Conservation (phyloP, 768 basidiomycete genomes). For the Macrolepiota albuminosa region DNA sequence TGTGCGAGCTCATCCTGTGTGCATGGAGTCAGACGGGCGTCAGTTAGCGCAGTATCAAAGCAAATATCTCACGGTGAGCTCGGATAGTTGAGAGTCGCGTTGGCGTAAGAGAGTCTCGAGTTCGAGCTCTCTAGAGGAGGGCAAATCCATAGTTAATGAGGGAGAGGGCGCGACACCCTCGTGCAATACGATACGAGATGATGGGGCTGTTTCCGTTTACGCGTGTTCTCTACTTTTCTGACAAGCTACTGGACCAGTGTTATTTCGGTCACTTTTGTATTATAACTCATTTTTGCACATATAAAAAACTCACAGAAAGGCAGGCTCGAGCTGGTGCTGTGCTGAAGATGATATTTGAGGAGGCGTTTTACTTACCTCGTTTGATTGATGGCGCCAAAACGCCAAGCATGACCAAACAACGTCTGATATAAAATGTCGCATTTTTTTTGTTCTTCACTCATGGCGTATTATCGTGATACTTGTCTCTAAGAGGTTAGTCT, state of each 20-base stretch:
- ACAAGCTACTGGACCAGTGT: background rate
- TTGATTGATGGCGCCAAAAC: constrained; percentile 8
- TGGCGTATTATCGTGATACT: background rate
- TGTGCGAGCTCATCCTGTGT: constrained; percentile 70
- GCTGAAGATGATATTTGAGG: background rate
- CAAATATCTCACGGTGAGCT: constrained; percentile 58
- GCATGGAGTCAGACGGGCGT: constrained; percentile 12
- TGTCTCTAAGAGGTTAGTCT: constrained; percentile 19
- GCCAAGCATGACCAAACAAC: constrained; percentile 16
- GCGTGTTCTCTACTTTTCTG: background rate
- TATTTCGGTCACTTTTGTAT: background rate
- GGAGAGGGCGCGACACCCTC: constrained; percentile 7
- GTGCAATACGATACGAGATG: constrained; percentile 1
- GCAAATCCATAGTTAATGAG: constrained; percentile 53
- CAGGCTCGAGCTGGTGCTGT: background rate
- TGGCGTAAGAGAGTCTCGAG: constrained; percentile 75
- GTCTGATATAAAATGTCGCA: constrained; percentile 9
- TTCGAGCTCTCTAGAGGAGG: constrained; percentile 72
- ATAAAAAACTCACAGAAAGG: constrained; percentile 3
- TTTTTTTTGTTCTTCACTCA: background rate
- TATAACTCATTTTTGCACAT: background rate
- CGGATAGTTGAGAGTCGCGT: constrained; percentile 66
- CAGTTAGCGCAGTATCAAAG: constrained; percentile 1
- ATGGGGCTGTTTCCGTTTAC: constrained; percentile 9
- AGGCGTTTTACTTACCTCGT: background rate